Conservation (phyloP, 352 stramenopile species). For the Pythium aphanidermatum region DNA sequence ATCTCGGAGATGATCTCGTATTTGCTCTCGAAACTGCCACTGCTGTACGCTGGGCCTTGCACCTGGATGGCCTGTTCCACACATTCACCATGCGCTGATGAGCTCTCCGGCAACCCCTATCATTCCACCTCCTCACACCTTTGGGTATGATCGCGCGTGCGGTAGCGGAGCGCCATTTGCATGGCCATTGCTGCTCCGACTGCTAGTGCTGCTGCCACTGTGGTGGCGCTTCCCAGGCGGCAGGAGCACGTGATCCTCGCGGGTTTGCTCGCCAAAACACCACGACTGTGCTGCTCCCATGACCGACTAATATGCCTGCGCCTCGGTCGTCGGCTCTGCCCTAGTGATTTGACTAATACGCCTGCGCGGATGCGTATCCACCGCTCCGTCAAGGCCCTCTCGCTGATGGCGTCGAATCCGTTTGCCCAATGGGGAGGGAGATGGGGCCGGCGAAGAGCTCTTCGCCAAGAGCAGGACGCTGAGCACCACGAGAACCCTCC, state of each 20-base stretch:
- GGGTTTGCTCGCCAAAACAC: constrained; percentile 41
- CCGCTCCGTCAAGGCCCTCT: too few species aligned
- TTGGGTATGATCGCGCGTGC: constrained; percentile 23
- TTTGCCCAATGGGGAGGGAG: too few species aligned
- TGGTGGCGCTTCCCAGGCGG: constrained; percentile 33
- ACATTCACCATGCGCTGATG: too few species aligned
- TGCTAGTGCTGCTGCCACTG: constrained; percentile 38
- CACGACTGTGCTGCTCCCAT: constrained; percentile 29
- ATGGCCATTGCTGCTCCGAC: constrained; percentile 21
- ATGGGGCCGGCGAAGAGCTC: too few species aligned
- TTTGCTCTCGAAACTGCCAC: constrained; percentile 69
- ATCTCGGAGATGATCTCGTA: constrained; percentile 83
- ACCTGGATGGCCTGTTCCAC: constrained; percentile 64
- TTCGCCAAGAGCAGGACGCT: too few species aligned
- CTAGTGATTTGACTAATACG: too few species aligned
- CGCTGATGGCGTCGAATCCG: too few species aligned
- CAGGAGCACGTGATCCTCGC: constrained; percentile 23
- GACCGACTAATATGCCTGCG: too few species aligned
- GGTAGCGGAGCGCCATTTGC: constrained; percentile 6
- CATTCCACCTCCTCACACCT: constrained; percentile 10
- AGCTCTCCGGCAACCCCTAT: too few species aligned
- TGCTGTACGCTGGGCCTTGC: constrained; percentile 59
- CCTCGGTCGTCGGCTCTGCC: too few species aligned
- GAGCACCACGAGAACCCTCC: too few species aligned
- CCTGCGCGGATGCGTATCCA: too few species aligned